Base-by-base conservation (phyloP, 2,329 filamentous ascomycete species). In the Claviceps capensis region DNA sequence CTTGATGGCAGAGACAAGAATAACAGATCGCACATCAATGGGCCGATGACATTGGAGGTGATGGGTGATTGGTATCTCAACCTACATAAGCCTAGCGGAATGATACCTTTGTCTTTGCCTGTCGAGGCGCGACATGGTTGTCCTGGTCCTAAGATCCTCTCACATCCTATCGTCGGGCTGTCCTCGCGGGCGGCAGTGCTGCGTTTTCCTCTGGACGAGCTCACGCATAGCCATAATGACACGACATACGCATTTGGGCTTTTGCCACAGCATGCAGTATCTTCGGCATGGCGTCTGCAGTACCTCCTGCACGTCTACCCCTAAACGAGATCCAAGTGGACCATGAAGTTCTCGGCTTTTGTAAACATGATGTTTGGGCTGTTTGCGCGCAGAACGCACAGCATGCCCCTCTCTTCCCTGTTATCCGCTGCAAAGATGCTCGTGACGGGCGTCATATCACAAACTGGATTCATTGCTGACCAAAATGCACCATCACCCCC, bases 401-500 rank as follows among this genome's bases (percentile, higher is more conserved):
- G 13, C 36, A 9, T 19, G 13, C 23, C 38, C 23, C 38, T 30
- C 37, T 49, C 8, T 19, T 23, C 47, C 14, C 11, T 19, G n/a
- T 26, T 36, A n/a, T 19, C 30, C 9, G 30, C 45, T 17, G n/a
- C 45, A 22, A 36, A 47, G 30, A 36, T 36, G 26, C 30, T 30
- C 43, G 23, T 30, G 23, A 30, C 43, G 19, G 42, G 42, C 19
- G 17, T 44, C 5, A 22, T 9, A n/a, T n/a, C 34, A 40, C 23
- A 44, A 50, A 46, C 42, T n/a, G 49, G 7, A 30, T 38, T 23
- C 41, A 22, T 16, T 57, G 49, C 47, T 53, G 50, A 55, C 54
- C 38, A 34, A 36, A 22, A 22, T 14, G 23, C 40, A 14, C 26
- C 40, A 7, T 19, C 17, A 9, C 34, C 45, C 44, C 30, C 23